Evolutionary conservation across 805 yeast species (phyloP), one percentile per base, ranked within the genome.

Genomic region (Wickerhamomyces canadensis): DNA sequence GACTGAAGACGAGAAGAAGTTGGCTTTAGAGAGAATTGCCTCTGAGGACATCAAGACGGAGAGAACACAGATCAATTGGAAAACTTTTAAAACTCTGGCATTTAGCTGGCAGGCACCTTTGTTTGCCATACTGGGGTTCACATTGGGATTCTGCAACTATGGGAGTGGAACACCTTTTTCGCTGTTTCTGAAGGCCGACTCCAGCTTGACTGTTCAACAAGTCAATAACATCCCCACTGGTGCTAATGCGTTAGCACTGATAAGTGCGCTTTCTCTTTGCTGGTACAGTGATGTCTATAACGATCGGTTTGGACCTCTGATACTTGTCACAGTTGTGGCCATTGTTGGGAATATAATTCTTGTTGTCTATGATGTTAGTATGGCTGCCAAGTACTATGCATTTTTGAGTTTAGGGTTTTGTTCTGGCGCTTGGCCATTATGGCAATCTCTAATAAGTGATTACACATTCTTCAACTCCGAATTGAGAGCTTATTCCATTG

Each of bases 1-100:
- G 31, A 45, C 47, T 13, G 34, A 43, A 23, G 60, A 52, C 30
- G 61, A 58, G 37, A 47, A 49, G 14, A 44, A 42, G 27, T 34
- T 62, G 21, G 31, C 35, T 9, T 8, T 31, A 5, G 19, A 22
- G 15, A 31, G 40, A 26, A 19, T 32, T n/a, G 23, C 9, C 10
- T 17, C 19, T 17, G 34, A 36, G 14, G 14, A 26, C 17, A 27
- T 36, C 31, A 17, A 26, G 11, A 16, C 34, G 13, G 19, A 25
- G 18, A 32, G 27, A 26, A 15, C 27, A 8, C n/a, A 6, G 4
- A 18, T 16, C 6, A 18, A 8, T 19, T 19, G 16, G 16, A 36
- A 23, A 24, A 12, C 28, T 16, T 16, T 32, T 5, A 23, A 13
- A n/a, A 14, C 7, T 7, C 28, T 32, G 15, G 26, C 24, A 4